Percentiles rank a stretch among this genome's conserved stretches.
phyloP scores from a whole-genome alignment of 2,329 filamentous ascomycete genomes.

The Monosporascus sp. region DNA sequence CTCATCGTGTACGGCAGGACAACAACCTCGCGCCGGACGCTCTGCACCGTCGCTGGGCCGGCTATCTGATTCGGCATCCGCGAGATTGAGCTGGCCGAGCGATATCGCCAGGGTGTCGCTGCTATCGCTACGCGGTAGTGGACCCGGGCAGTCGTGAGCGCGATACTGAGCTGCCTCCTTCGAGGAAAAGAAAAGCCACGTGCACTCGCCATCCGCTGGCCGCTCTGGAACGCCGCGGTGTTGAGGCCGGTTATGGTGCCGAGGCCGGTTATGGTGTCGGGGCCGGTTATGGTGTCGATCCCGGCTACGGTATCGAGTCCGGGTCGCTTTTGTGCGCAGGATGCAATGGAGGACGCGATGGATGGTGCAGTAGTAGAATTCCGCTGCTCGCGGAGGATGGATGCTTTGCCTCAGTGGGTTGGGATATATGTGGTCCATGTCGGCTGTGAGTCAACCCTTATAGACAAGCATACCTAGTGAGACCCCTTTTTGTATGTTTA shows the following conservation, averaged over 20 bases:
- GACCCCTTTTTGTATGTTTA: too few species aligned
- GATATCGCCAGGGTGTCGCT: neutral
- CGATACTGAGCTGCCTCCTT: slow-evolving; percentile 8
- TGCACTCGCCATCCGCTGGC: slow-evolving; percentile 15
- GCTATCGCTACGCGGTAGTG: neutral
- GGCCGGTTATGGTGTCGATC: neutral
- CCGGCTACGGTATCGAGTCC: neutral
- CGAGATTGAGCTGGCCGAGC: too few species aligned
- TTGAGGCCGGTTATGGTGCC: slow-evolving; percentile 9
- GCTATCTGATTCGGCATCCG: too few species aligned
- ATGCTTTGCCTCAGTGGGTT: too few species aligned
- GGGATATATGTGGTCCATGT: too few species aligned
- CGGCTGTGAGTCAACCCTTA: too few species aligned
- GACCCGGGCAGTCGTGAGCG: neutral
- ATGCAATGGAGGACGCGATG: slow-evolving; percentile 15
- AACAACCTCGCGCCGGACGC: neutral
- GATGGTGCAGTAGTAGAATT: slow-evolving; percentile 16
- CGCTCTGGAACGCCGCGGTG: slow-evolving; percentile 6
- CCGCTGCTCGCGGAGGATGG: neutral
- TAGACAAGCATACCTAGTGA: too few species aligned
- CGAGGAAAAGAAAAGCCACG: slow-evolving; percentile 16
- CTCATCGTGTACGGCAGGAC: slow-evolving; percentile 1
- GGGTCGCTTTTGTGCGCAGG: neutral
- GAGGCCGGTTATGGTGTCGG: neutral
- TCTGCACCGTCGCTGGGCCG: neutral